A percentile compares a stretch with the other conserved stretches of the same genome.
These are phyloP conservation scores for Pyrrhoderma noxium DNA, from an alignment of 1,284 basidiomycete genomes.

Conservation along the genomic window DNA sequence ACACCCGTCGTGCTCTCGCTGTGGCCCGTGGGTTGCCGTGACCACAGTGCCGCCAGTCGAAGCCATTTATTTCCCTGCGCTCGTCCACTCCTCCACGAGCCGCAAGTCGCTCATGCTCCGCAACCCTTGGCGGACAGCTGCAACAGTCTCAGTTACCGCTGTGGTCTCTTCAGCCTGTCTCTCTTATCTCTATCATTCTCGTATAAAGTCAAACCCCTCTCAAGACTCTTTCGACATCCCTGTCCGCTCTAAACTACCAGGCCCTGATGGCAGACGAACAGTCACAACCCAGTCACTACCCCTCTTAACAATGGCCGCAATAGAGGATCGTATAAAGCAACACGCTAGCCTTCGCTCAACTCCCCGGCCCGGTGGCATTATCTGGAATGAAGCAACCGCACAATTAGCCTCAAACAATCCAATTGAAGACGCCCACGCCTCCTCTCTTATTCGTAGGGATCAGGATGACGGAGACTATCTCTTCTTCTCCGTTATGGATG, in stretches of 20 bases:
- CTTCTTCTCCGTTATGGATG: slow-evolving; percentile 89
- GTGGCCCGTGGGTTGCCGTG: no score
- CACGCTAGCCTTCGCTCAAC: slow-evolving; percentile 42
- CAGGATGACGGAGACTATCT: slow-evolving; percentile 60
- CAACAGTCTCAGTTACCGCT: slow-evolving; percentile 39
- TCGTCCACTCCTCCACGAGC: background rate
- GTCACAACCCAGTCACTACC: slow-evolving; percentile 47
- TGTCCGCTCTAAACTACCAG: slow-evolving; percentile 37
- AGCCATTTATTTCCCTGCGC: background rate
- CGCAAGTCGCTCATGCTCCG: slow-evolving; percentile 40
- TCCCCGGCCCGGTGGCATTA: slow-evolving; percentile 42
- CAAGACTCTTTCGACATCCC: slow-evolving; percentile 46
- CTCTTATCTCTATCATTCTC: slow-evolving; percentile 36
- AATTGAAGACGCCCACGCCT: slow-evolving; percentile 81
- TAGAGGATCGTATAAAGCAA: slow-evolving; percentile 54
- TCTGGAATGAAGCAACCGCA: slow-evolving; percentile 74
- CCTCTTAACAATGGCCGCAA: slow-evolving; percentile 47
- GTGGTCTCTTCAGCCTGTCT: slow-evolving; percentile 42
- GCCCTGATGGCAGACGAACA: slow-evolving; percentile 51
- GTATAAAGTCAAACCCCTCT: slow-evolving; percentile 8
- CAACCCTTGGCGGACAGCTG: slow-evolving; percentile 57
- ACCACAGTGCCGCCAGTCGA: no score
- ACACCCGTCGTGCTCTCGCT: background rate
- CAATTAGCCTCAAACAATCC: slow-evolving; percentile 81
- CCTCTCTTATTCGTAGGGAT: slow-evolving; percentile 63